phyloP scores from a whole-genome alignment of 2,329 filamentous ascomycete species.

The Verticillium nubilum region DNA sequence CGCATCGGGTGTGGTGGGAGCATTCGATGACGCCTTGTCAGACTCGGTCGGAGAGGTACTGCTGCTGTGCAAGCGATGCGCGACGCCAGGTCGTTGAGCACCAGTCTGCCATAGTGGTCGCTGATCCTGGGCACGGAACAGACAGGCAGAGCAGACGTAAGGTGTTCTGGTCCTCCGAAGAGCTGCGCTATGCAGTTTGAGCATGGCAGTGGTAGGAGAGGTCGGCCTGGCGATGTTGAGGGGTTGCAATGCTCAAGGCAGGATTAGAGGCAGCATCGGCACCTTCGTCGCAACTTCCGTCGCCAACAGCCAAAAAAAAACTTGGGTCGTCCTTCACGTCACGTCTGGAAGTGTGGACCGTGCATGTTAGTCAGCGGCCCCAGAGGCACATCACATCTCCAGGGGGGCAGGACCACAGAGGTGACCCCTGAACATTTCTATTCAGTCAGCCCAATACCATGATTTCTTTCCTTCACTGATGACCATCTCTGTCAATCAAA shows the following conservation, averaged over 20 bases:
- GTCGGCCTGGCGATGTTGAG: neutral
- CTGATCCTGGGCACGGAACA: neutral
- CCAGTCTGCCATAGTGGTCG: neutral
- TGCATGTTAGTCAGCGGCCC: neutral
- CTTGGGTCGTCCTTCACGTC: neutral
- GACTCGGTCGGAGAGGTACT: neutral
- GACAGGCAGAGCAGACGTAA: slow-evolving; percentile 21
- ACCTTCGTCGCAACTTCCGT: neutral
- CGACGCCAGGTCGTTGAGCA: neutral
- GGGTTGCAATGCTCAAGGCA: neutral
- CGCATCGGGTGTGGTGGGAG: neutral
- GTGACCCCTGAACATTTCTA: no score
- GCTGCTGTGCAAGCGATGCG: neutral
- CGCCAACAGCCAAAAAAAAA: neutral
- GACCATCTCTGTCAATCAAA: no score
- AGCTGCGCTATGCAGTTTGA: slow-evolving; percentile 21
- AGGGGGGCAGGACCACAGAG: no score
- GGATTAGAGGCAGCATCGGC: neutral
- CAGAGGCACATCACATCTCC: no score
- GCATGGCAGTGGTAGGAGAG: slow-evolving; percentile 21
- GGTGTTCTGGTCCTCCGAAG: slow-evolving; percentile 19
- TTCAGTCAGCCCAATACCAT: no score
- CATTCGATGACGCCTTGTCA: neutral
- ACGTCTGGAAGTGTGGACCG: neutral
- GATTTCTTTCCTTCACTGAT: no score